Conservation (phyloP, 2,329 filamentous ascomycete genomes). For the Juglanconis oblonga region DNA sequence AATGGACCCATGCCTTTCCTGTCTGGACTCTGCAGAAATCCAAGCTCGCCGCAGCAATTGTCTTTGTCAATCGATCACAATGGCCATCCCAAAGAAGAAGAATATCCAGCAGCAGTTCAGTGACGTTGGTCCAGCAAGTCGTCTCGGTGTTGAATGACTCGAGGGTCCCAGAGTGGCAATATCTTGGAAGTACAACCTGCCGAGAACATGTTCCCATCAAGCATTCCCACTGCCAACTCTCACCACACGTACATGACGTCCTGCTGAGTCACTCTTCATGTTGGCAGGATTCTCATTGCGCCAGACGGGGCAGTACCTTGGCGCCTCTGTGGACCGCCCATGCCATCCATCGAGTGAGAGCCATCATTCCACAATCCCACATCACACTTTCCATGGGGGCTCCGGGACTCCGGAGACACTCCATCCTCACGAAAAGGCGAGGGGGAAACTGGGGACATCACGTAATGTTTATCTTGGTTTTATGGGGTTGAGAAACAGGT, state of each 20-base stretch:
- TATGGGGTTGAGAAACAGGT: conserved; percentile 10
- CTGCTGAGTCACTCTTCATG: not conserved
- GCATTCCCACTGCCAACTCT: not conserved
- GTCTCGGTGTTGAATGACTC: conserved; percentile 10
- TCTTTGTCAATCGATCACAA: not conserved
- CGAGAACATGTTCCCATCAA: not conserved
- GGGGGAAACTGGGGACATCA: conserved; percentile 8
- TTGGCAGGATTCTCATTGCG: not conserved
- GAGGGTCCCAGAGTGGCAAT: conserved; percentile 6
- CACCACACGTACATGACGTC: conserved; percentile 6
- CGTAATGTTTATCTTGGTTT: conserved; percentile 6
- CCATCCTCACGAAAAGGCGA: conserved; percentile 1
- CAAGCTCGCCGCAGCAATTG: not conserved
- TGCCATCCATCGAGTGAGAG: conserved; percentile 8
- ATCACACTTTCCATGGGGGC: conserved; percentile 1
- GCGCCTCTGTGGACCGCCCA: conserved; percentile 7
- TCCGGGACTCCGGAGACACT: conserved; percentile 3
- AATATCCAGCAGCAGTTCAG: not conserved
- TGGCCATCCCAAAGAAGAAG: not conserved
- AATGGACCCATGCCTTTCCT: not conserved
- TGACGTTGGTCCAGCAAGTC: not conserved
- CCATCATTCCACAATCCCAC: conserved; percentile 12
- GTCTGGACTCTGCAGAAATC: not conserved
- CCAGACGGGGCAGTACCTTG: conserved; percentile 3
- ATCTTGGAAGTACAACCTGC: not conserved